Conservation (phyloP, 768 basidiomycete genomes). For the Rhodotorula toruloides region DNA sequence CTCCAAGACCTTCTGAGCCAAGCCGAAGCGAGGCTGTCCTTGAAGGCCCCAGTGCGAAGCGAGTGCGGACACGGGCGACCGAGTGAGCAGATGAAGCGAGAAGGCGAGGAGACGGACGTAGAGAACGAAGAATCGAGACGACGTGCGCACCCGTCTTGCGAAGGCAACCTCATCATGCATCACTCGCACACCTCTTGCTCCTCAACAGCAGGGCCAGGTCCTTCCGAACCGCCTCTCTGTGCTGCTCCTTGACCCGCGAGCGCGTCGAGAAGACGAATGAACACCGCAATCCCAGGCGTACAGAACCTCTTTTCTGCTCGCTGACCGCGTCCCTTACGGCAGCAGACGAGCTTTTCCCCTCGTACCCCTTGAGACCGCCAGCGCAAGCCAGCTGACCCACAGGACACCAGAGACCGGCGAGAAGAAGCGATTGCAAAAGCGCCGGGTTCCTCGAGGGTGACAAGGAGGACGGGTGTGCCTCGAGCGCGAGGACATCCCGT, state of each 20-base stretch:
- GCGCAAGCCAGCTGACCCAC: not conserved
- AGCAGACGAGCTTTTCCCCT: constrained; percentile 4
- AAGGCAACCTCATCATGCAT: not conserved
- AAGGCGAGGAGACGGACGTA: not conserved
- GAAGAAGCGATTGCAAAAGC: constrained; percentile 24
- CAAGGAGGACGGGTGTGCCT: not conserved
- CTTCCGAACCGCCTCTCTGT: constrained; percentile 1
- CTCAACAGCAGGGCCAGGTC: not conserved
- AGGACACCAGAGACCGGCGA: not conserved
- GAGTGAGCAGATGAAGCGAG: not conserved
- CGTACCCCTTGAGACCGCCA: not conserved
- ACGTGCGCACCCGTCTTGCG: not conserved
- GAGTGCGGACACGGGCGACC: not conserved
- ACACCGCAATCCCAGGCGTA: constrained; percentile 13
- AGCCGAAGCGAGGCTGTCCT: too few species aligned
- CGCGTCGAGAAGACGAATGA: not conserved
- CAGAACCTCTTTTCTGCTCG: constrained; percentile 16
- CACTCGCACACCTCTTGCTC: not conserved
- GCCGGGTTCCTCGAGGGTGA: constrained; percentile 13
- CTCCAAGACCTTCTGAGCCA: too few species aligned
- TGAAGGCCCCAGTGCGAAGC: not conserved
- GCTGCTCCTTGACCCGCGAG: not conserved
- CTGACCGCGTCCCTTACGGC: constrained; percentile 15
- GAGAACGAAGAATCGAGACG: not conserved
- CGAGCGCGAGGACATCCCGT: not conserved